Evolutionary conservation across 805 yeast genomes (phyloP).

Genomic region (Kodamaea jinghongensis): DNA sequence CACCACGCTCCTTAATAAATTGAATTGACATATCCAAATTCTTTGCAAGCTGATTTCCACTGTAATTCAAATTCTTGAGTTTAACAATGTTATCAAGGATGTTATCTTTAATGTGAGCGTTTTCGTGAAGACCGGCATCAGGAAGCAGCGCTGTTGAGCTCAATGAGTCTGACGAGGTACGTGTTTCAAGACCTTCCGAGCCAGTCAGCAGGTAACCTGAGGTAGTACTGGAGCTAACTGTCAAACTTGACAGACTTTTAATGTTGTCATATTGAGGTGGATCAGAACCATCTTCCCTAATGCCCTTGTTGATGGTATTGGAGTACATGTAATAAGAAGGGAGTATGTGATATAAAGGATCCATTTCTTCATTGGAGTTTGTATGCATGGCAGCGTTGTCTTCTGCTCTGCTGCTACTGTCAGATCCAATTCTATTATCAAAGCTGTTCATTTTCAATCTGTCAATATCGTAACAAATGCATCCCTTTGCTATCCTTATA

Average conservation of each 20-base stretch:
- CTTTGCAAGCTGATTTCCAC: constrained; percentile 19
- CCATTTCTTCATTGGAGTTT: not conserved
- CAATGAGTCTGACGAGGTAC: not conserved
- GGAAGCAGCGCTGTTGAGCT: not conserved
- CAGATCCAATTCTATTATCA: no score
- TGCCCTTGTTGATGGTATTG: constrained; percentile 14
- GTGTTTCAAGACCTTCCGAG: not conserved
- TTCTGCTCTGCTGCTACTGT: no score
- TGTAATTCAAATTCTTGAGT: constrained; percentile 30
- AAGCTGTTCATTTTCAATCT: no score
- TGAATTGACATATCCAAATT: constrained; percentile 26
- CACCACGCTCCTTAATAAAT: constrained; percentile 26
- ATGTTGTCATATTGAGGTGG: constrained; percentile 20
- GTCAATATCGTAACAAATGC: no score
- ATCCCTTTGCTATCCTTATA: no score
- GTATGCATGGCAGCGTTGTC: no score
- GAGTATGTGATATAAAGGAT: constrained; percentile 20
- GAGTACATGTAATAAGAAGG: constrained; percentile 40
- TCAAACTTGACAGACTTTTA: not conserved
- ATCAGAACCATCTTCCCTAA: constrained; percentile 8
- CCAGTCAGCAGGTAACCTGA: not conserved
- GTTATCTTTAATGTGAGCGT: constrained; percentile 28
- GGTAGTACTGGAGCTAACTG: not conserved
- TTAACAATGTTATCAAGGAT: constrained; percentile 36
- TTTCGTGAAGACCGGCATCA: not conserved